phyloP scores from a whole-genome alignment of 345 rosid genomes.

The Orychophragmus violaceus region DNA sequence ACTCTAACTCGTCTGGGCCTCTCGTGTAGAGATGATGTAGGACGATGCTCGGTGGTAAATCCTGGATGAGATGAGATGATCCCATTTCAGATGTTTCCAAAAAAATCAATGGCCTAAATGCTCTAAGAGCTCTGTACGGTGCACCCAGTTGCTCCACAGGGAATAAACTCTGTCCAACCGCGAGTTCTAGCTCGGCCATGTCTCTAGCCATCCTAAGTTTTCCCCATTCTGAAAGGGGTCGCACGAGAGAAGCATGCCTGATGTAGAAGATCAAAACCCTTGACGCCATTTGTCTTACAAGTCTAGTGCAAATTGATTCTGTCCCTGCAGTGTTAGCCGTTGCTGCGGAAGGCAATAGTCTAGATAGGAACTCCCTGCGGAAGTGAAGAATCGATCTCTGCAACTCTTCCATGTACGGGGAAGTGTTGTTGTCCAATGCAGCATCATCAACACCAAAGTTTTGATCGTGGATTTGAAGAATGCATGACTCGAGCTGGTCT shows the following conservation, averaged over 20 bases:
- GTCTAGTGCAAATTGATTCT: conserved; percentile 85
- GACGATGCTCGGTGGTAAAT: conserved; percentile 77
- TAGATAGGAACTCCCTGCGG: conserved; percentile 74
- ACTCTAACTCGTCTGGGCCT: conserved; percentile 82
- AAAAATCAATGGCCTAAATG: conserved; percentile 88
- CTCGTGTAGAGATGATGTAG: conserved; percentile 96
- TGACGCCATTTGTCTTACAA: conserved; percentile 79
- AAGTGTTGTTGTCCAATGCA: conserved; percentile 75
- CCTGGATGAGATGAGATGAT: conserved; percentile 78
- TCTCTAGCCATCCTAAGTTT: conserved; percentile 93
- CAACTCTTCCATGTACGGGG: conserved; percentile 94
- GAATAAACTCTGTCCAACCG: conserved; percentile 86
- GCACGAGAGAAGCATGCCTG: conserved; percentile 83
- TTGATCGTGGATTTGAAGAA: conserved; percentile 87
- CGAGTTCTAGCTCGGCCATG: conserved; percentile 97
- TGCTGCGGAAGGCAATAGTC: conserved; percentile 69
- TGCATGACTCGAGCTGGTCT: conserved; percentile 82
- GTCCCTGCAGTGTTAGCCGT: conserved; percentile 44
- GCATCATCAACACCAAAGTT: conserved; percentile 81
- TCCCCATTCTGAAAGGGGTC: conserved; percentile 96
- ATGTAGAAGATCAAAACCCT: conserved; percentile 82
- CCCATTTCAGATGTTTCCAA: conserved; percentile 82
- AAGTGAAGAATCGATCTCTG: conserved; percentile 86
- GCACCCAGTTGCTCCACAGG: conserved; percentile 94
- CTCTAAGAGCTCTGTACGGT: conserved; percentile 90